Evolutionary conservation across 768 basidiomycete species (phyloP).

Genomic region (Podaxis rugospora): DNA sequence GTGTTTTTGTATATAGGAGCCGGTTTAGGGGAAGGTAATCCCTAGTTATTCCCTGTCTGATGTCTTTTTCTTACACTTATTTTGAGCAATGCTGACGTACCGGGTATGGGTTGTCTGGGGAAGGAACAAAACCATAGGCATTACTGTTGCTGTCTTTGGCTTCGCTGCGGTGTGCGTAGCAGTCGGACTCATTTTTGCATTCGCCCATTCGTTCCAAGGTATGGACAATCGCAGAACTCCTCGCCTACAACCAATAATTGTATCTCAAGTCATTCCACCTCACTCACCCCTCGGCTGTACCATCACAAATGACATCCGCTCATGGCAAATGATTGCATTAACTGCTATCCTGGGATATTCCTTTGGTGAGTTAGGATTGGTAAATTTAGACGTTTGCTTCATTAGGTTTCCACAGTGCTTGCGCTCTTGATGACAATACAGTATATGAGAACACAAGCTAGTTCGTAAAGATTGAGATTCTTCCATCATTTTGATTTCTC

Average conservation of each 20-base stretch:
- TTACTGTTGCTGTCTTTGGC: not conserved
- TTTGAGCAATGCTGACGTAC: not conserved
- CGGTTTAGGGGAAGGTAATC: not conserved
- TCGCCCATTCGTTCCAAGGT: not conserved
- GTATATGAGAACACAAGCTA: not conserved
- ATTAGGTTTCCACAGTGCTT: not conserved
- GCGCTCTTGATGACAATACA: not conserved
- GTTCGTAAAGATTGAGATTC: not conserved
- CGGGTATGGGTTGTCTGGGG: not conserved
- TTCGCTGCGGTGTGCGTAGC: not conserved
- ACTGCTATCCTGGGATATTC: not conserved
- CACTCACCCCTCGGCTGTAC: not conserved
- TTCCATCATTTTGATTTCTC: not conserved
- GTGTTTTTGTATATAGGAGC: not conserved
- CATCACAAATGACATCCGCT: not conserved
- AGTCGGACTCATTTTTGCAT: not conserved
- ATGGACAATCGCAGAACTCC: not conserved
- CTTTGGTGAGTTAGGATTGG: not conserved
- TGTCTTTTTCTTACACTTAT: not conserved
- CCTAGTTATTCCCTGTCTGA: not conserved
- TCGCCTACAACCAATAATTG: not conserved
- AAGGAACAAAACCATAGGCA: not conserved
- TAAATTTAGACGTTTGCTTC: not conserved
- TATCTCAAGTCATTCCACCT: not conserved
- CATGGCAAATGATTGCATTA: not conserved